These are phyloP conservation scores for Acer yangbiense DNA, from an alignment of 345 rosid species.

Conservation along the genomic window DNA sequence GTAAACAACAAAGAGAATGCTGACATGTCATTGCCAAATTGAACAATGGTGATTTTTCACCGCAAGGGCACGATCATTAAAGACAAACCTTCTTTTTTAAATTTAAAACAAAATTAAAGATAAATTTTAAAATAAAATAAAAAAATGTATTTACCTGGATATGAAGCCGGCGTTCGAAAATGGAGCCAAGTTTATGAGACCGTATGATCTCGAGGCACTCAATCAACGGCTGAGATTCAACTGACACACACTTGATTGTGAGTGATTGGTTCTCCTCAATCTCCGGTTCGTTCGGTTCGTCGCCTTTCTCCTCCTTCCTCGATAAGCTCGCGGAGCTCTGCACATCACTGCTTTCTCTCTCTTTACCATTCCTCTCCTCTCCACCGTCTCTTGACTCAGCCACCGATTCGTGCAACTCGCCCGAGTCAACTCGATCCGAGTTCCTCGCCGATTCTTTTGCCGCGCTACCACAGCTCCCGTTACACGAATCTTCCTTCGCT, in stretches of 20 bases:
- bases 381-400: conserved; percentile 34
- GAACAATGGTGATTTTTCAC: background rate
- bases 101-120: background rate
- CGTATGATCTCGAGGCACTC: conserved; percentile 47
- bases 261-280: conserved; percentile 46
- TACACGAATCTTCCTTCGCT: conserved; percentile 39
- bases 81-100: background rate
- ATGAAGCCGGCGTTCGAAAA: conserved; percentile 60
- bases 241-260: conserved; percentile 15
- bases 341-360: conserved; percentile 49
- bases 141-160: conserved; percentile 51
- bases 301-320: conserved; percentile 33
- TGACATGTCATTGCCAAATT: background rate
- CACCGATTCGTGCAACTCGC: conserved; percentile 36
- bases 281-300: conserved; percentile 44
- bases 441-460: conserved; percentile 37
- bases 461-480: conserved; percentile 49
- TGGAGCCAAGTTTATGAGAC: conserved; percentile 52
- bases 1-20: background rate
- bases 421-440: conserved; percentile 26
- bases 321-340: conserved; percentile 68
- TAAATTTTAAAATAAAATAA: too few relatives aligned
- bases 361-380: conserved; percentile 27
- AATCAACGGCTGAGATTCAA: conserved; percentile 56
- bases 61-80: background rate